Conservation (phyloP, 1,139 yeast genomes). For the Kodamaea anthophila region DNA sequence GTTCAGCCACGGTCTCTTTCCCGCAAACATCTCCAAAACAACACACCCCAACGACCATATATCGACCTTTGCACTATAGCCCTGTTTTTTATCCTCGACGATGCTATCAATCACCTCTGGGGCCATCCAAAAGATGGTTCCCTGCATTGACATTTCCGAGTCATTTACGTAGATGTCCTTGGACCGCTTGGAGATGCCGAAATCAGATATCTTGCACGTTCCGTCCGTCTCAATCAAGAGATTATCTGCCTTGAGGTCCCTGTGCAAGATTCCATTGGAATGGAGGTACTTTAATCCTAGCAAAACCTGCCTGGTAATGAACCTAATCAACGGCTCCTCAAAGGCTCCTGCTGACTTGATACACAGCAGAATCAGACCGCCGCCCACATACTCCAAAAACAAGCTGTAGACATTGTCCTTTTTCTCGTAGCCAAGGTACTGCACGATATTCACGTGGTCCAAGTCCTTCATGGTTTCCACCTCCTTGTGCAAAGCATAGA, state of each 20-base stretch:
- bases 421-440: slow-evolving; percentile 88
- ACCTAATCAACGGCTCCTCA: slow-evolving; percentile 70
- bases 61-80: slow-evolving; percentile 94
- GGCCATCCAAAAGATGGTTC: slow-evolving; percentile 99
- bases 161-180: slow-evolving; percentile 83
- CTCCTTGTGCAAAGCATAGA: slow-evolving; percentile 83
- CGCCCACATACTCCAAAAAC: slow-evolving; percentile 93
- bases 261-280: slow-evolving; percentile 78
- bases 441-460: slow-evolving; percentile 92
- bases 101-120: slow-evolving; percentile 92
- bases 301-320: slow-evolving; percentile 72
- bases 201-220: slow-evolving; percentile 91
- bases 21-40: slow-evolving; percentile 90
- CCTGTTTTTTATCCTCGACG: slow-evolving; percentile 72
- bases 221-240: slow-evolving; percentile 86
- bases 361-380: slow-evolving; percentile 91
- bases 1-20: slow-evolving; percentile 78
- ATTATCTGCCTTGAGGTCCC: slow-evolving; percentile 96
- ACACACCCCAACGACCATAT: slow-evolving; percentile 95
- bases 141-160: slow-evolving; percentile 92
- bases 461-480: slow-evolving; percentile 92
- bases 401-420: slow-evolving; percentile 70
- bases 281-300: slow-evolving; percentile 84
- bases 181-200: slow-evolving; percentile 89
- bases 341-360: slow-evolving; percentile 79